Conservation (phyloP, 345 rosid species). For the Arabidopsis suecica region DNA sequence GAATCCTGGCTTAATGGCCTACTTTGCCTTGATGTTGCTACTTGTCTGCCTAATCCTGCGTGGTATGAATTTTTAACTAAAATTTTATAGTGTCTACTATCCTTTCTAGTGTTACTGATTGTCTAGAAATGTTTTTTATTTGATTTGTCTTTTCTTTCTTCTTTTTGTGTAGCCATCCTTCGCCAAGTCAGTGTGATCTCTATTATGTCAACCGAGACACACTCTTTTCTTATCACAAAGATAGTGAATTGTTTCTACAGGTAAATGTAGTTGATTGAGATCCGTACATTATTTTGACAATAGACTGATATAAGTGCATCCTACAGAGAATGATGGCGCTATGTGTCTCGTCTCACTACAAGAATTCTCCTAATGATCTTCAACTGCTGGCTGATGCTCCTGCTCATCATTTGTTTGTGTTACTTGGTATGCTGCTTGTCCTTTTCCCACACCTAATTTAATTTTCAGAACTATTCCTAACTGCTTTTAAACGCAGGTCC, state of each 20-base stretch:
- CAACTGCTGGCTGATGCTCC: constrained; percentile 99
- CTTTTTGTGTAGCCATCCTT: constrained; percentile 67
- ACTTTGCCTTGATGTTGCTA: constrained; percentile 89
- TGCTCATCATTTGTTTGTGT: constrained; percentile 94
- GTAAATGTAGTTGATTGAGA: constrained; percentile 46
- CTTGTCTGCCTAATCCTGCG: constrained; percentile 64
- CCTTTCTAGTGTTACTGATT: not conserved
- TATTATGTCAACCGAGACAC: constrained; percentile 93
- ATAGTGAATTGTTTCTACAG: constrained; percentile 87
- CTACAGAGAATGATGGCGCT: constrained; percentile 98
- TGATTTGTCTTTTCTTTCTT: constrained; percentile 18
- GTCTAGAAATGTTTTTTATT: not conserved
- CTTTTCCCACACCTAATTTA: constrained; percentile 21
- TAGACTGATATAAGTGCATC: constrained; percentile 40
- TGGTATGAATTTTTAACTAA: constrained; percentile 32
- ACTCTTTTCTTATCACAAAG: constrained; percentile 93
- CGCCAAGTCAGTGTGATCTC: constrained; percentile 81
- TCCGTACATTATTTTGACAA: not conserved
- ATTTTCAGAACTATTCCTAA: constrained; percentile 17
- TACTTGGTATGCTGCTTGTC: constrained; percentile 65
- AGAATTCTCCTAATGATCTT: constrained; percentile 97
- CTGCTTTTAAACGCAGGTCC: constrained; percentile 65
- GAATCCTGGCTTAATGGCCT: constrained; percentile 93
- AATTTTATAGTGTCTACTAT: constrained; percentile 1
- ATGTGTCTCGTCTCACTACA: constrained; percentile 94